Evolutionary conservation across 345 rosid genomes (phyloP).

Genomic region (Ailanthus altissimus): DNA sequence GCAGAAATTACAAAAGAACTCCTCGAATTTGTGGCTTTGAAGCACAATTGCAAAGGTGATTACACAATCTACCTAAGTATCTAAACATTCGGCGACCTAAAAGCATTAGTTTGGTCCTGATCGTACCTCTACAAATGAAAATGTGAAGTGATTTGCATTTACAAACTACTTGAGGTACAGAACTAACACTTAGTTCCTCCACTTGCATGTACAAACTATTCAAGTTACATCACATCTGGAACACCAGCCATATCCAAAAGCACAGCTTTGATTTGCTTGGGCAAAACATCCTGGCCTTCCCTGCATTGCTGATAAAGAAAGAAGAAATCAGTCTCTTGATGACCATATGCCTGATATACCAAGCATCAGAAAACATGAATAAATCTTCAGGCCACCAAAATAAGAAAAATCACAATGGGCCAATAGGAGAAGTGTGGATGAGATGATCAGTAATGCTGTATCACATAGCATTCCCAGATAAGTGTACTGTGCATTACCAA

Average conservation of each 20-base stretch:
- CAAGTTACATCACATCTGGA: slow-evolving; percentile 46
- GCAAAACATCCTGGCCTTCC: slow-evolving; percentile 79
- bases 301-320: slow-evolving; percentile 68
- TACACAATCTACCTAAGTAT: slow-evolving; percentile 5
- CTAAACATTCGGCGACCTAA: background rate
- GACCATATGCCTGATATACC: background rate
- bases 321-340: slow-evolving; percentile 20
- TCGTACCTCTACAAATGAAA: slow-evolving; percentile 7
- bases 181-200: slow-evolving; percentile 30
- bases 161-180: slow-evolving; percentile 25
- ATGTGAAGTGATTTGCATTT: slow-evolving; percentile 19
- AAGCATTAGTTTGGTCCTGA: slow-evolving; percentile 6
- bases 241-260: slow-evolving; percentile 87
- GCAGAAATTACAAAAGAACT: slow-evolving; percentile 19
- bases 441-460: too few relatives aligned
- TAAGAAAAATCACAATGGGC: background rate
- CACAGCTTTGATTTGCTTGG: slow-evolving; percentile 92
- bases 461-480: too few relatives aligned
- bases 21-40: slow-evolving; percentile 14
- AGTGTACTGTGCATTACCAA: background rate
- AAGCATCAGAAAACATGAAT: background rate
- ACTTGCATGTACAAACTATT: slow-evolving; percentile 16
- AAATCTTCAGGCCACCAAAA: background rate
- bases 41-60: slow-evolving; percentile 20
- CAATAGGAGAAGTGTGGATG: background rate